Percentiles rank a stretch among this genome's conserved stretches.
phyloP scores from a whole-genome alignment of 139 green algal species.

The Chlorella ohadii region DNA sequence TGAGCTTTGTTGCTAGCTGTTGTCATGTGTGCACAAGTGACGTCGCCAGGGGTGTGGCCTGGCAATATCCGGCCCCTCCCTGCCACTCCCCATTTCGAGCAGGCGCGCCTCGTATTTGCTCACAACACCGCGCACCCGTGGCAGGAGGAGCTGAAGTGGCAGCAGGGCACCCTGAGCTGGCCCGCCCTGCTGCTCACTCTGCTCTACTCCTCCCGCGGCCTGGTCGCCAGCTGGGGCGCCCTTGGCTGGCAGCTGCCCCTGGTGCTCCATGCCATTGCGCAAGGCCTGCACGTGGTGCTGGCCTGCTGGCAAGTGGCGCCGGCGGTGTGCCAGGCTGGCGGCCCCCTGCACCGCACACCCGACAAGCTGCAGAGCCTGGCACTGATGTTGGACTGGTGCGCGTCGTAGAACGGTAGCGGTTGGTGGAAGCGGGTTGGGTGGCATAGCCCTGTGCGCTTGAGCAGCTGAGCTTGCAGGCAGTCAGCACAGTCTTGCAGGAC shows the following conservation, averaged over 20 bases:
- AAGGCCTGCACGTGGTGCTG: not conserved
- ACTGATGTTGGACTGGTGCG: not conserved
- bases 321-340: not conserved
- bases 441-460: too few species aligned
- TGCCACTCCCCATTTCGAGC: too few species aligned
- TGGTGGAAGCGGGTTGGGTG: too few species aligned
- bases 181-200: not conserved
- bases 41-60: too few species aligned
- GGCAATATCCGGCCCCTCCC: too few species aligned
- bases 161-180: not conserved
- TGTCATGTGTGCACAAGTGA: too few species aligned
- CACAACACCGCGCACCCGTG: not conserved
- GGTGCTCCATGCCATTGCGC: not conserved
- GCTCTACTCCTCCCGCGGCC: not conserved
- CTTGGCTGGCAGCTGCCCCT: not conserved
- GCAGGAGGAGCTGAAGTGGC: not conserved
- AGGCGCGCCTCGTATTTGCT: not conserved
- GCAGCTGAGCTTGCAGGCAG: too few species aligned
- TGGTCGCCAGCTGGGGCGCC: slow-evolving; percentile 6
- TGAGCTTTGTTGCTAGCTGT: not conserved
- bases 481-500: too few species aligned
- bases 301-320: not conserved
- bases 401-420: too few species aligned
- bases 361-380: slow-evolving; percentile 3
- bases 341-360: not conserved